These are phyloP conservation scores for Lathyrus tuberosus DNA, from an alignment of 306 rosid species.

Conservation along the genomic window DNA sequence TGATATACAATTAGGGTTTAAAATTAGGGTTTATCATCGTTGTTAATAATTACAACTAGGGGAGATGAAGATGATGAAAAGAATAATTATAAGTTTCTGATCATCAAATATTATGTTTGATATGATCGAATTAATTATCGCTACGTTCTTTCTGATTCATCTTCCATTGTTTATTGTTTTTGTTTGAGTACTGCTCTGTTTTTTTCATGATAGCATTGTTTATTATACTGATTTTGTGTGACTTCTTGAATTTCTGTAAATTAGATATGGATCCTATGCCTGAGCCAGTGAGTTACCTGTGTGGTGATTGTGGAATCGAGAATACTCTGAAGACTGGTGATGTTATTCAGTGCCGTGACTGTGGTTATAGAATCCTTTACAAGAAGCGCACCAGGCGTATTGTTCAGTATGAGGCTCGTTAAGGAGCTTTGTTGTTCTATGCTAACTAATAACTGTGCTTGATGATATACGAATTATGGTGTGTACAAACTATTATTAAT, in stretches of 20 bases:
- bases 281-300: background rate
- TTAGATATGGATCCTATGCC: conserved; percentile 1
- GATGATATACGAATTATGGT: too few relatives aligned
- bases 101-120: conserved; percentile 25
- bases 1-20: background rate
- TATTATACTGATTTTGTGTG: background rate
- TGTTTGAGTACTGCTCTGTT: too few relatives aligned
- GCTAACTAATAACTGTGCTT: background rate
- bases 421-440: background rate
- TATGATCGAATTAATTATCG: conserved; percentile 42
- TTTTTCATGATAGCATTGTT: background rate
- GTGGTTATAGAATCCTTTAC: conserved; percentile 92
- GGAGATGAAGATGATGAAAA: conserved; percentile 41
- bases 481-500: too few relatives aligned
- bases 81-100: conserved; percentile 28
- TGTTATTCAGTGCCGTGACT: conserved; percentile 93
- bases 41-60: background rate
- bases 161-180: background rate
- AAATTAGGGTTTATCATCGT: background rate
- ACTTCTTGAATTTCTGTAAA: background rate
- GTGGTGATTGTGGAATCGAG: conserved; percentile 90
- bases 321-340: conserved; percentile 84
- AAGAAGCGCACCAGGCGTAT: conserved; percentile 87
- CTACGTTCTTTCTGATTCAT: conserved; percentile 38
- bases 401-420: conserved; percentile 9